phyloP scores from a whole-genome alignment of 768 basidiomycete genomes.

The Hebeloma cylindrosporum region DNA sequence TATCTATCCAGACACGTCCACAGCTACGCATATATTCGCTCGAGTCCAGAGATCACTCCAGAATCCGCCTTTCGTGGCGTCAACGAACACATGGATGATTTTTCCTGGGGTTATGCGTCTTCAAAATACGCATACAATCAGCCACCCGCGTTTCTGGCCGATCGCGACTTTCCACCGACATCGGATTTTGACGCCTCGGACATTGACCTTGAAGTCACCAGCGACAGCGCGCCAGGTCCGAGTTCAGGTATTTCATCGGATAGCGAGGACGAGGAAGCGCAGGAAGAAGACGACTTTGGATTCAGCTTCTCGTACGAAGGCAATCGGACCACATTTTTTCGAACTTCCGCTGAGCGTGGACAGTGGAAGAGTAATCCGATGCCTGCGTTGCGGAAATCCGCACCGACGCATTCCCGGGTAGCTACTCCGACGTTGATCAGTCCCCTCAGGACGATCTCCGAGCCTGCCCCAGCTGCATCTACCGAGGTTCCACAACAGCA shows the following conservation, averaged over 20 bases:
- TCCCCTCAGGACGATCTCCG: constrained; percentile 36
- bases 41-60: constrained; percentile 34
- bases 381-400: constrained; percentile 34
- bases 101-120: constrained; percentile 24
- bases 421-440: constrained; percentile 27
- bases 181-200: constrained; percentile 36
- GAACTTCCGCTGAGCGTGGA: constrained; percentile 58
- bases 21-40: constrained; percentile 32
- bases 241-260: constrained; percentile 31
- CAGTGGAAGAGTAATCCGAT: constrained; percentile 56
- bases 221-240: constrained; percentile 25
- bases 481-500: too few species aligned
- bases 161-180: constrained; percentile 27
- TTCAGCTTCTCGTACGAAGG: constrained; percentile 28
- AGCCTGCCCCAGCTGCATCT: constrained; percentile 32
- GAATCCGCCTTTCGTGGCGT: constrained; percentile 22
- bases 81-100: constrained; percentile 28
- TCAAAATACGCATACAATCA: constrained; percentile 21
- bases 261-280: constrained; percentile 34
- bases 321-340: constrained; percentile 50
- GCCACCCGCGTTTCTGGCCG: constrained; percentile 30
- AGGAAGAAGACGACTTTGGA: constrained; percentile 28
- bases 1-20: constrained; percentile 26
- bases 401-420: constrained; percentile 32
- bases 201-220: constrained; percentile 25